phyloP scores from a whole-genome alignment of 139 green algal genomes.

The Chlamydomonas sp. region DNA sequence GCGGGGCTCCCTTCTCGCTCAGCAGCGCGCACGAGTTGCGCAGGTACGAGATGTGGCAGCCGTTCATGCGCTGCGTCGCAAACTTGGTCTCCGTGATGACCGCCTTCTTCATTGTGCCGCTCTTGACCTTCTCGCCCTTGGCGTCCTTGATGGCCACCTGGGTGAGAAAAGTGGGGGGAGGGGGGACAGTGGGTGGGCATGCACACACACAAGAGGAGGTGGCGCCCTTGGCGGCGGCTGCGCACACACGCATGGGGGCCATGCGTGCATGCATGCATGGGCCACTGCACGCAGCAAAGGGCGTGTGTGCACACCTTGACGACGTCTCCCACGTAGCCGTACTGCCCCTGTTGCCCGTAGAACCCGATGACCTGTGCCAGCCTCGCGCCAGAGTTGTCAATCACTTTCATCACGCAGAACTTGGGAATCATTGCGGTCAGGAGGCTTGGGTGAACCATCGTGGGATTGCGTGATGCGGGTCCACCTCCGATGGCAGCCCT shows the following conservation, averaged over 20 bases:
- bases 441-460: too few species aligned
- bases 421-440: constrained; percentile 4
- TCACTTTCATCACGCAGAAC: constrained; percentile 34
- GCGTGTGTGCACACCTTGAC: too few species aligned
- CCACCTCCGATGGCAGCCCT: too few species aligned
- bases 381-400: constrained; percentile 43
- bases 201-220: too few species aligned
- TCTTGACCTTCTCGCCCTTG: constrained; percentile 36
- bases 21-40: constrained; percentile 43
- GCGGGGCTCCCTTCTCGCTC: constrained; percentile 50
- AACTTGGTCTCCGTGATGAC: constrained; percentile 19
- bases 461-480: too few species aligned
- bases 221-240: too few species aligned
- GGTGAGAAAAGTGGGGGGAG: too few species aligned
- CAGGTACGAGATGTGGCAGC: constrained; percentile 40
- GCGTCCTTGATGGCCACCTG: constrained; percentile 49
- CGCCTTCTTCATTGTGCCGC: constrained; percentile 14
- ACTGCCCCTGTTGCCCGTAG: constrained; percentile 26
- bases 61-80: constrained; percentile 33
- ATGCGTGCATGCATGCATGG: too few species aligned
- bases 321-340: constrained; percentile 33
- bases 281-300: too few species aligned
- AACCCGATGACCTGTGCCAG: constrained; percentile 38
- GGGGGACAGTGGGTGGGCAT: too few species aligned
- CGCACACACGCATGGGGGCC: too few species aligned